Conservation (phyloP, 257 asterid genomes). For the Scutellaria galericulata region DNA sequence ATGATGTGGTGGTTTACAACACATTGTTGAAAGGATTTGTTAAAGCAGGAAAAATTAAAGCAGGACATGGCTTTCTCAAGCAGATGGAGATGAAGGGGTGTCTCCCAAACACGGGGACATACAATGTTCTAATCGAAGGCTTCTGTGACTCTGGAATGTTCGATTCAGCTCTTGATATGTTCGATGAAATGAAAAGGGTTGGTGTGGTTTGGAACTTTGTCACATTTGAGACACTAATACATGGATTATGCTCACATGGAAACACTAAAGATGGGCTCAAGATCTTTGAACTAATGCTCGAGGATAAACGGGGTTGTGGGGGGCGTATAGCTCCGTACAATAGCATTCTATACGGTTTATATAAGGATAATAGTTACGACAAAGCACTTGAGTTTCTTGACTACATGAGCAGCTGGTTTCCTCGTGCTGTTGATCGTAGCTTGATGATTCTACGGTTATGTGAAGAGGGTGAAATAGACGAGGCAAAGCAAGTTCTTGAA, state of each 20-base stretch:
- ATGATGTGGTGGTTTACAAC: constrained; percentile 76
- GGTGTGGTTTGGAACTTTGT: constrained; percentile 59
- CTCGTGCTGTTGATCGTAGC: constrained; percentile 63
- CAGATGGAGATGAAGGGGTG: constrained; percentile 93
- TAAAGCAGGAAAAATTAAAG: constrained; percentile 61
- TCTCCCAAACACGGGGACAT: constrained; percentile 73
- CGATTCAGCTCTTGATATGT: constrained; percentile 77
- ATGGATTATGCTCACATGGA: constrained; percentile 68
- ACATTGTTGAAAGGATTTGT: constrained; percentile 76
- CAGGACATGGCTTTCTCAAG: constrained; percentile 54
- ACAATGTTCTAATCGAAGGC: constrained; percentile 70
- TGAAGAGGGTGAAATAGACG: constrained; percentile 42
- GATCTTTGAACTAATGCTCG: constrained; percentile 69
- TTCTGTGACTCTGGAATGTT: constrained; percentile 63
- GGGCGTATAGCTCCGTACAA: constrained; percentile 67
- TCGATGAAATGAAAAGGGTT: constrained; percentile 76
- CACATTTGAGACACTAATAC: constrained; percentile 64
- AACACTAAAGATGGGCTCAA: constrained; percentile 61
- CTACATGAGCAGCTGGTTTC: constrained; percentile 59
- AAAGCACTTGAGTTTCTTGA: constrained; percentile 64
- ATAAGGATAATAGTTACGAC: constrained; percentile 49
- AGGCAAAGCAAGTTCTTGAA: constrained; percentile 54
- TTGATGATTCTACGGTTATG: constrained; percentile 48
- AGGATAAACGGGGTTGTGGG: constrained; percentile 39
- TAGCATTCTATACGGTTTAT: constrained; percentile 74